Conservation (phyloP, 805 yeast species). For the Sugiyamaella qingdaonensis region DNA sequence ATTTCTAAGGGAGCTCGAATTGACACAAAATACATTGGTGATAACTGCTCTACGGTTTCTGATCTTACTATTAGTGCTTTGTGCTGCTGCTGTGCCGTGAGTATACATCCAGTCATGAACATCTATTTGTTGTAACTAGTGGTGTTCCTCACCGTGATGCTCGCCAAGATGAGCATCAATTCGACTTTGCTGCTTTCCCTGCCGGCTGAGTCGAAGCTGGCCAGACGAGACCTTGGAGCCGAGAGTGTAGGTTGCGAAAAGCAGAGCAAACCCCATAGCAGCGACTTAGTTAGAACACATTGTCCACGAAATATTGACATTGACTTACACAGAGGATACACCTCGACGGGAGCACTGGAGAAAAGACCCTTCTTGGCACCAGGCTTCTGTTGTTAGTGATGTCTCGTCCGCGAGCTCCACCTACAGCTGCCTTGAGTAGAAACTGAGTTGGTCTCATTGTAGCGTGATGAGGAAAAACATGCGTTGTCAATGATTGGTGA, state of each 20-base stretch:
- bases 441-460: constrained; percentile 23
- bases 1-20: no score
- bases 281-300: constrained; percentile 18
- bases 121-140: no score
- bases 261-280: constrained; percentile 27
- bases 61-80: no score
- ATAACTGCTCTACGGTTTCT: no score
- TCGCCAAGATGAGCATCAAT: constrained; percentile 12
- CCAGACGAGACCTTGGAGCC: constrained; percentile 22
- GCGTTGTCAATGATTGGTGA: background rate
- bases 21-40: no score
- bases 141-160: constrained; percentile 10
- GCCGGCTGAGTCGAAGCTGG: constrained; percentile 24
- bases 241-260: constrained; percentile 22
- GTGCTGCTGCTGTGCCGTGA: no score
- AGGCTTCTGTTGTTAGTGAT: constrained; percentile 1
- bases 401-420: constrained; percentile 6
- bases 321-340: constrained; percentile 30
- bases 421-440: constrained; percentile 25
- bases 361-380: constrained; percentile 10
- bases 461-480: background rate
- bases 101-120: no score
- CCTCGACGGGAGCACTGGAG: constrained; percentile 27
- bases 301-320: background rate
- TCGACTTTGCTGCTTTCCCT: constrained; percentile 20